Percentiles rank a stretch among this genome's conserved stretches.
Evolutionary conservation across 2,329 filamentous ascomycete species (phyloP).

Genomic region (Neospermospora avenae): DNA sequence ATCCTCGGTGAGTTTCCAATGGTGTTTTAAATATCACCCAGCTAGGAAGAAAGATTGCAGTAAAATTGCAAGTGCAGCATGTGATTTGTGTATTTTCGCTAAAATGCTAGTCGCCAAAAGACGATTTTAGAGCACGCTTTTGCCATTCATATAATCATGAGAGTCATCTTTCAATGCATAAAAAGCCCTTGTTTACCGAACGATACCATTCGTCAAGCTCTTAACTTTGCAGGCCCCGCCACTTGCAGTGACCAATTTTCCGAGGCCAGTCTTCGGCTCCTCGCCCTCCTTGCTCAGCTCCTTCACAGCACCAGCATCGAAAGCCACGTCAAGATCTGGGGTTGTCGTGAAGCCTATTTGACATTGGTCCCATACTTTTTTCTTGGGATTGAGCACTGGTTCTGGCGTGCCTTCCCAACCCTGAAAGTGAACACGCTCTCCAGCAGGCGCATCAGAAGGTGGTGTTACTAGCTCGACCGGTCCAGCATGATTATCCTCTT

Average conservation of each 20-base stretch:
- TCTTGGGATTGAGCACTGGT: conserved; percentile 94
- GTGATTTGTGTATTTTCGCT: background rate
- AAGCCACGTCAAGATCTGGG: conserved; percentile 73
- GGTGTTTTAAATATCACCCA: no score
- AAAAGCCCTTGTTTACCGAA: conserved; percentile 62
- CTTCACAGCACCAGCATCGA: conserved; percentile 75
- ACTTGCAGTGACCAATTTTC: conserved; percentile 69
- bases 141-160: background rate
- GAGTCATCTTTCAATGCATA: background rate
- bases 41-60: no score
- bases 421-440: conserved; percentile 88
- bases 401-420: conserved; percentile 94
- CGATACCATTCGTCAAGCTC: conserved; percentile 73
- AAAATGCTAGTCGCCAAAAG: background rate
- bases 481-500: conserved; percentile 79
- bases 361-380: conserved; percentile 97
- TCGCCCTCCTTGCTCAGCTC: conserved; percentile 69
- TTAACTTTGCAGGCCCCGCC: conserved; percentile 82
- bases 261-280: conserved; percentile 42
- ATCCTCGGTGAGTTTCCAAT: no score
- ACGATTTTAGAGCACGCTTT: background rate
- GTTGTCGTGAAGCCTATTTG: conserved; percentile 96
- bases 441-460: conserved; percentile 73
- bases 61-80: background rate
- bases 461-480: conserved; percentile 90